Evolutionary conservation across 441 rosid genomes (phyloP), one percentile per base, ranked within the genome.

Genomic region (Omphalea diandra): DNA sequence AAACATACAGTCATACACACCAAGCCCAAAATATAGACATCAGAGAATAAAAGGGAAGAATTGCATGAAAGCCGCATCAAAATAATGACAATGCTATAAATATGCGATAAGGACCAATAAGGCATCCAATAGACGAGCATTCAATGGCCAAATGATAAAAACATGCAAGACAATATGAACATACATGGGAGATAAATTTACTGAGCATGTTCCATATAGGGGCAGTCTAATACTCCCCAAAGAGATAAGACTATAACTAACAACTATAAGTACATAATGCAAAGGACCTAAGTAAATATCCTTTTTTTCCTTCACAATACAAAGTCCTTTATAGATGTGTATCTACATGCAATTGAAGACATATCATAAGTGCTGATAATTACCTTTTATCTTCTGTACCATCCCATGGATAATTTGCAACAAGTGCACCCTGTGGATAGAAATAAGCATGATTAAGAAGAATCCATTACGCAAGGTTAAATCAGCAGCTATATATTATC

Each of bases 341-440:
- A 10, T n/a, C n/a, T n/a, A n/a, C n/a, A 56, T 64, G 22, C 8
- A 15, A 40, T 55, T 32, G 41, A 41, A 57, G 72, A 32, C 43
- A 29, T 41, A 46, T 26, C 43, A 43, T 20, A 15, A 43, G 7
- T 18, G 27, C 29, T 44, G 38, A 47, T 38, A 54, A 70, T 62
- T 81, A 94, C 99, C 96, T 82, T 80, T 67, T 83, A 78, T 94
- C 90, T 77, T 69, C 79, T 3, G 94, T 90, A 61, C 96, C 98
- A 83, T 94, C 99, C 99, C 99, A 94, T 32, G 99, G 99, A 83
- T 90, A 89, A 81, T 94, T 94, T 78, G 98, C 99, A 53, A 94
- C 98, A 56, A 94, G 90, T 26, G 99, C 98, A 73, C 99, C 99
- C 99, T 94, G 87, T 59, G 64, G 66, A 78, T 27, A 73, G 70